Conservation (phyloP, 306 rosid species). For the Abrus precatorius region DNA sequence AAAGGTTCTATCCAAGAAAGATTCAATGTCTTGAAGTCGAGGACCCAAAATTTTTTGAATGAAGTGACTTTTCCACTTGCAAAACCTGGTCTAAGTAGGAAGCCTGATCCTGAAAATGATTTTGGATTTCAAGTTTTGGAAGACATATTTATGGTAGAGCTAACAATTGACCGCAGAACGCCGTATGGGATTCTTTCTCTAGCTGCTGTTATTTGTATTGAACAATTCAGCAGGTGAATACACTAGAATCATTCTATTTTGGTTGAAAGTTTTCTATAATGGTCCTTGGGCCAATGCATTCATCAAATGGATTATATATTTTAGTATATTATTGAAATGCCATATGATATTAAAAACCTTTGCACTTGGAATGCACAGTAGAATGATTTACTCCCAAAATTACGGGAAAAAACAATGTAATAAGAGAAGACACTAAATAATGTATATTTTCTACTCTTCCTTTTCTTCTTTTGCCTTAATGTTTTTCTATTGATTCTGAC, state of each 20-base stretch:
- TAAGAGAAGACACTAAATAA: neutral
- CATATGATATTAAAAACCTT: conserved; percentile 11
- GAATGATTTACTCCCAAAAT: conserved; percentile 7
- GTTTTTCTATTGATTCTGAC: neutral
- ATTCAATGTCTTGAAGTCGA: conserved; percentile 66
- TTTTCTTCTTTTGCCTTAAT: neutral
- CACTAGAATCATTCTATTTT: conserved; percentile 10
- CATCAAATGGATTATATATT: neutral
- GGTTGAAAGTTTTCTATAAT: conserved; percentile 9
- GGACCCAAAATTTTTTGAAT: conserved; percentile 81
- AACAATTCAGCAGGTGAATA: conserved; percentile 98
- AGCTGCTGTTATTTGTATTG: conserved; percentile 83
- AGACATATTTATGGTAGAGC: conserved; percentile 77
- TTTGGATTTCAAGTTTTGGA: conserved; percentile 65
- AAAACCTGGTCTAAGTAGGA: conserved; percentile 67
- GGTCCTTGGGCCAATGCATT: conserved; percentile 20
- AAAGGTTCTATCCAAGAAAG: conserved; percentile 79
- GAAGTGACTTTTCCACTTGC: conserved; percentile 84
- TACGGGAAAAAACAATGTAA: neutral
- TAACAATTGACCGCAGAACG: conserved; percentile 73
- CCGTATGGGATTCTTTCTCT: conserved; percentile 82
- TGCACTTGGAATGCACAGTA: conserved; percentile 13
- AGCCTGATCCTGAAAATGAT: conserved; percentile 61
- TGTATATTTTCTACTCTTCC: neutral
- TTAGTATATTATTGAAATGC: neutral